Conservation (phyloP, 192 early-diverging fungal genomes). For the Allomyces javanicus region DNA sequence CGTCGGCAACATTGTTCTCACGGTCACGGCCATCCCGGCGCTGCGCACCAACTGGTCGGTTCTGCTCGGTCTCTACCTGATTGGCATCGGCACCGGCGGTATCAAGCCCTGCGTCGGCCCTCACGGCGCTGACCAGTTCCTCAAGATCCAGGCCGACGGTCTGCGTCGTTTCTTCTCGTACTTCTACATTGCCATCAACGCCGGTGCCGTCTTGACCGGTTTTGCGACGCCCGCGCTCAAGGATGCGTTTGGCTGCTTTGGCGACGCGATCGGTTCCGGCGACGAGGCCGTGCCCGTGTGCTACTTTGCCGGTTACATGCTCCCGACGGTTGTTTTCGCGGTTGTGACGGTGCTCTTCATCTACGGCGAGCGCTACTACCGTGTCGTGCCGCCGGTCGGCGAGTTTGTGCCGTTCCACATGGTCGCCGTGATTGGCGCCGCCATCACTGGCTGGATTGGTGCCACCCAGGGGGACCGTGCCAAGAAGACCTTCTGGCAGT, state of each 20-base stretch:
- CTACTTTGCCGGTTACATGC: slow-evolving; percentile 20
- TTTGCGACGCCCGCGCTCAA: slow-evolving; percentile 22
- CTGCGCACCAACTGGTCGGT: slow-evolving; percentile 26
- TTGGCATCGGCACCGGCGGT: slow-evolving; percentile 38
- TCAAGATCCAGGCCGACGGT: slow-evolving; percentile 20
- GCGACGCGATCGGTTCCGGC: slow-evolving; percentile 3
- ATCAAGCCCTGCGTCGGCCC: slow-evolving; percentile 41
- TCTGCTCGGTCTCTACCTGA: slow-evolving; percentile 24
- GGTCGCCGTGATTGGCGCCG: slow-evolving; percentile 11
- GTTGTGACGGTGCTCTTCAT: slow-evolving; percentile 24
- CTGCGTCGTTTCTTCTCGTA: slow-evolving; percentile 22
- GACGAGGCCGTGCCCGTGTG: slow-evolving; percentile 12
- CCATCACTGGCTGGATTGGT: slow-evolving; percentile 2
- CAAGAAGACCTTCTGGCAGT: slow-evolving; percentile 15
- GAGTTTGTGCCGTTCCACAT: slow-evolving; percentile 27
- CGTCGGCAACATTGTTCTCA: slow-evolving; percentile 16
- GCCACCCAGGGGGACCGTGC: slow-evolving; percentile 11
- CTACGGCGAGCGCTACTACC: slow-evolving; percentile 27
- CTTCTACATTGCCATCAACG: slow-evolving; percentile 33
- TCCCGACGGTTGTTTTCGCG: slow-evolving; percentile 17
- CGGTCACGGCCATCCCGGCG: slow-evolving; percentile 21
- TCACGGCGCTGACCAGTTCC: slow-evolving; percentile 35
- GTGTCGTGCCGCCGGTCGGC: slow-evolving; percentile 40
- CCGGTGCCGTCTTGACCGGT: slow-evolving; percentile 28
- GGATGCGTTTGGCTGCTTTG: slow-evolving; percentile 13